Evolutionary conservation across 768 basidiomycete genomes (phyloP), one percentile per base, ranked within the genome.

Genomic region (Boletales sp.): DNA sequence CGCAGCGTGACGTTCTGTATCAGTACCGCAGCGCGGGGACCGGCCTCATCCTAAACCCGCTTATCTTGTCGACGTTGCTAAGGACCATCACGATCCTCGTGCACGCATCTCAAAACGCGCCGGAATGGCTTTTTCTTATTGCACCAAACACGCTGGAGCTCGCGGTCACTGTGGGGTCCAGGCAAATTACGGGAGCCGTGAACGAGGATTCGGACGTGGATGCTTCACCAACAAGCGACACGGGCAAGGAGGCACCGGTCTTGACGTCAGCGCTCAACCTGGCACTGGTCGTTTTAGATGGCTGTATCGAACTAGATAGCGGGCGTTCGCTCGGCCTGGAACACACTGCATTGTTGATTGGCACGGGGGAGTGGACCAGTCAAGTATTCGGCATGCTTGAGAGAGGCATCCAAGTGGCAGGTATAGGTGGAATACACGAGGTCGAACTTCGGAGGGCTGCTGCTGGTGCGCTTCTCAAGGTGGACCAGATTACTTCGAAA

Each of bases 61-160:
- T 90, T 48, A 78, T 90, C 1, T 75, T 98, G 18, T 74, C 85
- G 12, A 86, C 88, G 48, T 84, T 90, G 51, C 67, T 97, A 45
- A 74, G 78, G 41, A 86, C 94, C 4, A 69, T 95, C 14, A 78
- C 83, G 3, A 77, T 97, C 35, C 74, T 99, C 30, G 78, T 90
- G 14, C 87, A 97, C 64, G 87, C 92, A 1, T 82, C 87, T 2
- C 80, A 85, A 50, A 85, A 91, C 57, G 86, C 91, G 14, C 74
- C 82, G 0, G 83, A 88, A 52, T 97, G 89, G 84, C 71, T 93
- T 39, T 76, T 83, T 8, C 74, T 95, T 10, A 72, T 96, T 44
- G 89, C 84, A 3, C 93, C 94, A 0, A 85, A 90, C 55, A 74
- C 85, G 5, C 68, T 98, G 46, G 91, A 95, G 60, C 74, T 98